Base-by-base conservation (phyloP, 345 rosid genomes). In the Salix suchowensis region DNA sequence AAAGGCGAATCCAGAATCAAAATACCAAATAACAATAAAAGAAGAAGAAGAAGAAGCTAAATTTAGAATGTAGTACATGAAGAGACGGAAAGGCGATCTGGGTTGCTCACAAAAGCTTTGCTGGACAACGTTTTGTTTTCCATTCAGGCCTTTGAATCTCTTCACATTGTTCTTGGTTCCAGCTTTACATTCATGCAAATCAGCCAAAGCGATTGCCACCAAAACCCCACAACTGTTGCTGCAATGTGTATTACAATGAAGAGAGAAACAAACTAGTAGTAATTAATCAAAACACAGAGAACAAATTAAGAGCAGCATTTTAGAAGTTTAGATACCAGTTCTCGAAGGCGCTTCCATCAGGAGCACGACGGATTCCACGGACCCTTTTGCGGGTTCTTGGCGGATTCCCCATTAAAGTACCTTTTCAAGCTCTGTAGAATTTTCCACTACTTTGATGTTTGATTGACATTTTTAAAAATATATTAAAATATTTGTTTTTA, bases 271-370 rank as follows among this genome's bases (percentile, higher is more conserved):
- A 77, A 3, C 23, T n/a, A 52, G 5, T 13, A 67, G 23, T 13
- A 10, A 36, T 61, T n/a, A 46, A 42, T 30, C 11, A 7, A 34
- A 74, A 5, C 9, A 9, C 44, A 40, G 44, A 62, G 10, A 64
- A 14, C 15, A 64, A 5, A 24, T 58, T 64, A 28, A 28, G 16
- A 64, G 28, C 5, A 65, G 19, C 18, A 32, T 5, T 28, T 28
- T 13, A 34, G 4, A 14, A 0, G 15, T 4, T 30, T 8, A 32
- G 1, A 42, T 30, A 94, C 98, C 98, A 92, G 58, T 82, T 87
- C 62, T 90, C 58, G 28, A 91, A 92, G 66, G 97, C 98, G 75
- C 97, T 94, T 4, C 96, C 97, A 72, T 91, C 91, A 14, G 90
- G 78, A 73, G 92, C 94, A 77, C 98, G 96, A 74, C 81, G 92